Conservation (phyloP, 2,329 filamentous ascomycete genomes). For the Aureobasidium leucospermi region DNA sequence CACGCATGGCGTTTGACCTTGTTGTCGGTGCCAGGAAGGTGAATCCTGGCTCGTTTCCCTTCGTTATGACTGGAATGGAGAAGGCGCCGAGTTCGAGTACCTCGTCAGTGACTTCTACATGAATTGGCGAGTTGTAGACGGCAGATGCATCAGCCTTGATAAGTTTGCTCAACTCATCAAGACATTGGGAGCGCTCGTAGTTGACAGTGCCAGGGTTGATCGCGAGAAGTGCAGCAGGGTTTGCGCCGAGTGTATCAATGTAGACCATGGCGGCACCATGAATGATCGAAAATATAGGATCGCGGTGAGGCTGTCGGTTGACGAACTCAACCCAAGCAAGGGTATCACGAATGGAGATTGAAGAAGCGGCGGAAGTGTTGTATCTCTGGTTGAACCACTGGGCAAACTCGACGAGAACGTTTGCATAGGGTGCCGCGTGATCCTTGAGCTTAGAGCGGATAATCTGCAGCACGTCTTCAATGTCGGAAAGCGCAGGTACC, state of each 20-base stretch:
- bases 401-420: slow-evolving; percentile 74
- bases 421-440: slow-evolving; percentile 51
- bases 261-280: slow-evolving; percentile 95
- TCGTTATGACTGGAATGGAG: slow-evolving; percentile 42
- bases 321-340: slow-evolving; percentile 91
- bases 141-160: slow-evolving; percentile 55
- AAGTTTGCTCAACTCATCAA: slow-evolving; percentile 63
- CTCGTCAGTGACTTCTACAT: slow-evolving; percentile 48
- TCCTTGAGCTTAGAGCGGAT: slow-evolving; percentile 63
- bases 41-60: slow-evolving; percentile 49
- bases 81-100: slow-evolving; percentile 68
- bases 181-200: slow-evolving; percentile 63
- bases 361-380: slow-evolving; percentile 65
- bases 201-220: slow-evolving; percentile 62
- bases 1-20: slow-evolving; percentile 79
- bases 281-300: slow-evolving; percentile 41
- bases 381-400: slow-evolving; percentile 84
- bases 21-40: slow-evolving; percentile 88
- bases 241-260: slow-evolving; percentile 89
- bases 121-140: slow-evolving; percentile 58
- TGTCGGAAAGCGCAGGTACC: slow-evolving; percentile 82
- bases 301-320: slow-evolving; percentile 45
- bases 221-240: slow-evolving; percentile 80
- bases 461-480: slow-evolving; percentile 82
- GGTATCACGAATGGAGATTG: slow-evolving; percentile 85